A percentile compares a stretch with the other conserved stretches of the same genome.
Evolutionary conservation across 1,284 basidiomycete species (phyloP).

Genomic region (Tilletia indica): DNA sequence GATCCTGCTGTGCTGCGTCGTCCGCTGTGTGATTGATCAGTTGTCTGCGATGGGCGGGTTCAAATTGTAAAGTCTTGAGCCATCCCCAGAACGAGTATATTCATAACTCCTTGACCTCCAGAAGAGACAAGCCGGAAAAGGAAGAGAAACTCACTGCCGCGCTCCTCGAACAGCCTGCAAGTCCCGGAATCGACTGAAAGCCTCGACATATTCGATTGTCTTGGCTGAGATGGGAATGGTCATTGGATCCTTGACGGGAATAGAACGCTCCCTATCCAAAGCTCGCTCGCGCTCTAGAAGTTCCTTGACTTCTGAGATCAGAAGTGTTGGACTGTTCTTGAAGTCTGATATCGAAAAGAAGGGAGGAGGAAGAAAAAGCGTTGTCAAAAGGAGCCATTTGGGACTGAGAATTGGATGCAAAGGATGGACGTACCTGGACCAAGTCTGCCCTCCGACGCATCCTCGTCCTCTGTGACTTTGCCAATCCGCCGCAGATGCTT

Average conservation of each 20-base stretch:
- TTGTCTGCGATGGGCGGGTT: slow-evolving; percentile 22
- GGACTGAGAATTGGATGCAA: background rate
- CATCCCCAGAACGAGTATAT: background rate
- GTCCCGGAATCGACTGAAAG: slow-evolving; percentile 83
- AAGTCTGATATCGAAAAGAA: slow-evolving; percentile 2
- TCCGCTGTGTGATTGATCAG: slow-evolving; percentile 36
- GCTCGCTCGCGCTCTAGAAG: slow-evolving; percentile 7
- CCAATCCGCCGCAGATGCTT: slow-evolving; percentile 16
- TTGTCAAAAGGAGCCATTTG: background rate
- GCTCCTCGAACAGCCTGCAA: slow-evolving; percentile 81
- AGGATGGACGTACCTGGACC: slow-evolving; percentile 13
- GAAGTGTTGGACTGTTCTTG: slow-evolving; percentile 13
- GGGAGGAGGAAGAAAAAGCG: background rate
- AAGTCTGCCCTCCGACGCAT: slow-evolving; percentile 8
- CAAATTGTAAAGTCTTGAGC: background rate
- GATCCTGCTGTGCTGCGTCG: slow-evolving; percentile 26
- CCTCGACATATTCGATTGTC: slow-evolving; percentile 84
- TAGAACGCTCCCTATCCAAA: slow-evolving; percentile 1
- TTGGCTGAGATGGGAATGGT: slow-evolving; percentile 73
- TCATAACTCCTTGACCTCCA: too few relatives aligned
- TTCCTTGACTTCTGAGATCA: slow-evolving; percentile 17
- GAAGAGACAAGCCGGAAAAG: background rate
- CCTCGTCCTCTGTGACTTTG: slow-evolving; percentile 18
- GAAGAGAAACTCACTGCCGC: slow-evolving; percentile 68
- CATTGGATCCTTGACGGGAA: slow-evolving; percentile 1